phyloP scores from a whole-genome alignment of 129 eudicot genomes.

The Artemisia annua region DNA sequence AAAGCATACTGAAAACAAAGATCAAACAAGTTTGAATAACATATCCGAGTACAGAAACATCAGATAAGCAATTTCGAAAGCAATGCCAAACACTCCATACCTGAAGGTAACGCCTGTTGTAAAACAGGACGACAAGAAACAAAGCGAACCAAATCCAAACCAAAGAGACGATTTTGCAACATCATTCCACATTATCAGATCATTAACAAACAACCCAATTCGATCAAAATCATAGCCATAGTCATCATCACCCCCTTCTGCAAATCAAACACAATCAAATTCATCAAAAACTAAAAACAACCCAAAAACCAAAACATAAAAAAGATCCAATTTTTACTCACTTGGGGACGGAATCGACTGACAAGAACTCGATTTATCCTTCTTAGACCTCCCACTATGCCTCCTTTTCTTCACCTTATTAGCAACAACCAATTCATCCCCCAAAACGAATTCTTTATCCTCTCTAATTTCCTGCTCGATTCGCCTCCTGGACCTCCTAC shows the following conservation, averaged over 20 bases:
- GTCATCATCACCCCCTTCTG: slow-evolving; percentile 52
- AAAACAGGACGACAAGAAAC: slow-evolving; percentile 87
- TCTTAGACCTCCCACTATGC: slow-evolving; percentile 60
- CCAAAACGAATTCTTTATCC: slow-evolving; percentile 47
- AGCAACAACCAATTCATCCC: slow-evolving; percentile 52
- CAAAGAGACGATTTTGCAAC: slow-evolving; percentile 89
- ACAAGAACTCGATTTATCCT: slow-evolving; percentile 45
- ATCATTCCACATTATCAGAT: slow-evolving; percentile 92
- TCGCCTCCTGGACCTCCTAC: slow-evolving; percentile 63
- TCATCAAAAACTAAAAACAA: not conserved
- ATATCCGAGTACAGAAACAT: too few relatives aligned
- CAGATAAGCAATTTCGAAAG: too few relatives aligned
- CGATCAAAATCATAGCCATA: slow-evolving; percentile 59
- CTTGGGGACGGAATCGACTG: slow-evolving; percentile 53
- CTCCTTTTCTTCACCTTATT: slow-evolving; percentile 65
- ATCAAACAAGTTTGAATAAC: not conserved
- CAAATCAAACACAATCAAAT: slow-evolving; percentile 22
- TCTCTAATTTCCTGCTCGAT: slow-evolving; percentile 59
- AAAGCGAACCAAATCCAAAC: slow-evolving; percentile 93
- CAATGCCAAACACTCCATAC: slow-evolving; percentile 29
- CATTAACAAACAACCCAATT: slow-evolving; percentile 57
- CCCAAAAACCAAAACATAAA: not conserved
- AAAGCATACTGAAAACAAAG: slow-evolving; percentile 57
- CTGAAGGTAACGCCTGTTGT: slow-evolving; percentile 68
- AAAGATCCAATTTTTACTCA: slow-evolving; percentile 30